Base-by-base conservation (phyloP, 1,284 basidiomycete species). In the Sporisorium reilianum region DNA sequence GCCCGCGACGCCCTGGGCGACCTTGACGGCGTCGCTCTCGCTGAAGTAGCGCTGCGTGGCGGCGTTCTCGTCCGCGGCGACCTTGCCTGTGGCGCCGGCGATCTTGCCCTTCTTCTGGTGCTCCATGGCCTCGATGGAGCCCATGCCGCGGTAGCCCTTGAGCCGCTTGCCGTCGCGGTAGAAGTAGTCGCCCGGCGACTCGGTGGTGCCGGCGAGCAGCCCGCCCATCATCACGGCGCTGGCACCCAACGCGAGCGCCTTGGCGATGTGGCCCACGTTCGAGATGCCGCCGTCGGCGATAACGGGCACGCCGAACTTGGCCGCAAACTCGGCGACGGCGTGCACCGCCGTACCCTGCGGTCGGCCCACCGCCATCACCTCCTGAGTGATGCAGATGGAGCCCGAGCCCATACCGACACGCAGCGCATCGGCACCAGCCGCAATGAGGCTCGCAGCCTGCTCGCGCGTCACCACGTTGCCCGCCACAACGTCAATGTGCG, bases 191-290 rank as follows among this genome's bases (percentile, higher is more conserved):
- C 97, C 97, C 0, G 97, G 96, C 0, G 95, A 94, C 86, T 99
- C 96, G 72, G 94, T 92, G 46, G 96, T 98, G 36, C 97, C 96
- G 18, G 96, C 97, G 28, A 99, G 89, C 59, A 99, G 87, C 25
- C 95, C 93, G 56, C 96, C 96, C 96, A 99, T 98, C 96, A 99
- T 99, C 69, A 98, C 95, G 8, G 94, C 95, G 26, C 91, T 91
- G 6, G 96, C 96, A 64, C 96, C 96, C 26, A 99, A 90, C 5
- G 94, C 88, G 50, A 99, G 87, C 2, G 96, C 96, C 87, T 99
- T 99, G 84, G 97, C 95, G 80, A 98, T 93, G 86, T 99, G 96
- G 0, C 96, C 96, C 36, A 99, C 93, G 85, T 99, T 99, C 54
- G 90, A 87, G 79, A 99, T 92, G 61, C 97, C 96, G 59, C 96